phyloP scores from a whole-genome alignment of 192 early-diverging fungal species.

The Kappamyces sp. region DNA sequence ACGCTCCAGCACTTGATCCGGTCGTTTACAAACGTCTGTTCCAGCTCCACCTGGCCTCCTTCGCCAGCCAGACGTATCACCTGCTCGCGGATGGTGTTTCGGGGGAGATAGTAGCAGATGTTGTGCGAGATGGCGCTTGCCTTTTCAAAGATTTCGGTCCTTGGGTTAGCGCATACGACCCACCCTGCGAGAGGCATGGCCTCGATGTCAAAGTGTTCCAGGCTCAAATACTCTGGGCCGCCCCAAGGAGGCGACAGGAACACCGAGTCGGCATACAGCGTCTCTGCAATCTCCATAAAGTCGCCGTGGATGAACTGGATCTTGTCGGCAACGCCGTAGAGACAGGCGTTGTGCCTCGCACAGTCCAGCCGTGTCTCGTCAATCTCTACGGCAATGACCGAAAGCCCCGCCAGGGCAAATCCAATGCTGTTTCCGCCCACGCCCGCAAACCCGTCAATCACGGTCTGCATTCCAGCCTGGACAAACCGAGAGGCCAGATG shows the following conservation, averaged over 20 bases:
- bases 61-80: constrained; percentile 41
- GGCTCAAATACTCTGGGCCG: constrained; percentile 67
- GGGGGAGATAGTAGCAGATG: constrained; percentile 81
- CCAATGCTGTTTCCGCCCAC: constrained; percentile 96
- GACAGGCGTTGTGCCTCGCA: constrained; percentile 75
- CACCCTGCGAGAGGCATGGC: constrained; percentile 70
- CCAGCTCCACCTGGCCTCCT: constrained; percentile 62
- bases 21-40: constrained; percentile 65
- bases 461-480: constrained; percentile 33
- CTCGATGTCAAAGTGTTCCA: constrained; percentile 59
- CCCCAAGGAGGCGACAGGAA: constrained; percentile 98
- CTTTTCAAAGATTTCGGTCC: constrained; percentile 52
- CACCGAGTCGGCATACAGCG: constrained; percentile 70
- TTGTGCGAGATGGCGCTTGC: constrained; percentile 65
- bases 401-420: constrained; percentile 75
- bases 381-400: constrained; percentile 90
- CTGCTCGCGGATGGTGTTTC: constrained; percentile 69
- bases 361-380: constrained; percentile 70
- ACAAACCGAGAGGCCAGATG: constrained; percentile 68
- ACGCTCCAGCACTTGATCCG: constrained; percentile 63
- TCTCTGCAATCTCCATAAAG: constrained; percentile 70
- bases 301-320: constrained; percentile 93
- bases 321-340: constrained; percentile 87
- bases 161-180: constrained; percentile 39
- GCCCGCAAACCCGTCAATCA: constrained; percentile 94